Base-by-base conservation (phyloP, 2,329 filamentous ascomycete species). In the Colletotrichum camelliae region DNA sequence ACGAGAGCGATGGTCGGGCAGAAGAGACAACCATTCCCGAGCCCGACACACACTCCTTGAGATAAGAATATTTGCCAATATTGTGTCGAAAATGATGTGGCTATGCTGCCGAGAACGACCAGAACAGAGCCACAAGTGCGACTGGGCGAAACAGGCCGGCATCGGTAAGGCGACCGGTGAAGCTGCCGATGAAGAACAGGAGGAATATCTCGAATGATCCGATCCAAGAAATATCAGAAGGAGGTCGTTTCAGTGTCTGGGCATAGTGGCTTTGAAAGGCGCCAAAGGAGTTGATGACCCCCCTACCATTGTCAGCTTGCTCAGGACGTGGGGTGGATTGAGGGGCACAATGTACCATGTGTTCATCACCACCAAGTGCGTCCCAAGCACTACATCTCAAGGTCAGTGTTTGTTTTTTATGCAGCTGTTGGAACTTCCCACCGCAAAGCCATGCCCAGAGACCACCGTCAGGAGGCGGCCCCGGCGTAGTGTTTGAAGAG, bases 1-100 rank as follows among this genome's bases (percentile, higher is more conserved):
- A 94, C 84, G 5, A 94, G 89, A 2, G 93, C 90, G 39, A 95
- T 87, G 43, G 89, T 87, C 0, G 93, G 91, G 64, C 92, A 90
- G 82, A 93, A 94, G 7, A 94, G 83, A 76, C 88, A 91, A 4
- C 93, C 93, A 70, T 89, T 89, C 2, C 91, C 92, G 0, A 92
- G 70, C 1, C 91, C 91, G 71, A 89, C 83, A 68, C 87, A 88
- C 7, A 91, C 73, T 4, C 91, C 91, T 79, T 92, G 90, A 1
- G 88, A 83, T 1, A 92, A 82, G 21, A 92, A 80, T 1, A 91
- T 80, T 70, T 92, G 90, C 87, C 87, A 91, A 83, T 91, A 92
- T 31, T 83, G 77, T 0, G 83, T 85, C 33, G 84, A 84, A 6
- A 82, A 81, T 0, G 87, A 86, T 1, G 87, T 86, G 0, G 82